phyloP scores from a whole-genome alignment of 768 basidiomycete species.

The Mycena vulgaris region DNA sequence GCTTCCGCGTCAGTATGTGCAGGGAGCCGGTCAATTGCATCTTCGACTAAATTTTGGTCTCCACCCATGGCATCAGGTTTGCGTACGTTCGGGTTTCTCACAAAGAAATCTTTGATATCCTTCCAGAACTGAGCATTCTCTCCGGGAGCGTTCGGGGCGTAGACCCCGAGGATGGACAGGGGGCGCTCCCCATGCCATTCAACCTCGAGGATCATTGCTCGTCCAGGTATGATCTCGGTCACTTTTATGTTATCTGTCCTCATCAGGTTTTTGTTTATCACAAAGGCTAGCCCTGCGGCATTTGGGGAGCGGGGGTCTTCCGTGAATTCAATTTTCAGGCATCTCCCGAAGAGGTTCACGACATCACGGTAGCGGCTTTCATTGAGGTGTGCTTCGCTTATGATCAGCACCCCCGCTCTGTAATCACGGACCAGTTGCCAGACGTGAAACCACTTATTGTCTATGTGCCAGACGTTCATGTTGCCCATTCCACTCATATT shows the following conservation, averaged over 20 bases:
- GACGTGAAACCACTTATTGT: too few species aligned
- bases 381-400: too few species aligned
- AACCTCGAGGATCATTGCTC: constrained; percentile 10
- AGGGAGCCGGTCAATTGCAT: constrained; percentile 54
- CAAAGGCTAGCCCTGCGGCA: background rate
- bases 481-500: too few species aligned
- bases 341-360: too few species aligned
- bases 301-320: too few species aligned
- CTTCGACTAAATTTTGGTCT: constrained; percentile 61
- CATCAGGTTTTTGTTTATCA: background rate
- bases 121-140: constrained; percentile 52
- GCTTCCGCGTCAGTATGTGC: constrained; percentile 35
- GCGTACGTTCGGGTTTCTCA: constrained; percentile 13
- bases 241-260: background rate
- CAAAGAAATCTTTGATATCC: constrained; percentile 31
- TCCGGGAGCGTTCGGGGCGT: constrained; percentile 49
- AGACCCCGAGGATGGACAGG: constrained; percentile 50
- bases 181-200: constrained; percentile 38
- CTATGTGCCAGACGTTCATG: too few species aligned
- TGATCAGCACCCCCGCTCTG: too few species aligned
- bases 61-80: constrained; percentile 55
- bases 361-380: too few species aligned
- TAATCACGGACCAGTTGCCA: too few species aligned
- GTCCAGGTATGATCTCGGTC: constrained; percentile 4
- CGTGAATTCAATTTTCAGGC: too few species aligned